Evolutionary conservation across 768 basidiomycete species (phyloP), one percentile per base, ranked within the genome.

Genomic region (Mycena polygramma): DNA sequence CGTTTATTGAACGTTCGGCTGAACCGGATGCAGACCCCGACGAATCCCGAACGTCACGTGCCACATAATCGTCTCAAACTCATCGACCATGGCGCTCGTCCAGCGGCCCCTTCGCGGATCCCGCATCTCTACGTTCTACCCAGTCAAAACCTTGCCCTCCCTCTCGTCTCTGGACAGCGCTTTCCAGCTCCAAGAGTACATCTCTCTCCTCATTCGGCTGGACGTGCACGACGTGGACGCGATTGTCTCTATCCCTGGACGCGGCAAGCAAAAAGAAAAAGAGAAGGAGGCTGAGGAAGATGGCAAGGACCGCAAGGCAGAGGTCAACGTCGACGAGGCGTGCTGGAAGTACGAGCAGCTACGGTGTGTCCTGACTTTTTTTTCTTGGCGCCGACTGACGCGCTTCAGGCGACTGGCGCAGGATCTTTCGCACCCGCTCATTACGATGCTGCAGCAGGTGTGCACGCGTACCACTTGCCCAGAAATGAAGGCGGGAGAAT

Each of bases 401-500:
- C 52, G 49, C 4, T 13, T 11, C 62, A 96, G 95, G 75, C 94
- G 95, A 24, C 88, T 97, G 14, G 94, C 94, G 8, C 93, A 94
- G 79, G 95, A 97, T 79, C 85, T 97, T 39, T 91, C 93, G 0
- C 91, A 95, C 75, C 94, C 95, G 7, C 85, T 96, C 49, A 93
- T 97, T 54, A 94, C 92, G 2, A 91, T 90, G 77, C 82, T 96
- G 48, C 95, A 96, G 77, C 90, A 92, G 74, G 94, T 95, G 78
- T 99, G 97, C 78, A 94, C 92, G 15, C 89, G 94, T 46, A 81
- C 87, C 43, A 89, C 92, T 13, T 99, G 97, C 84, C 95, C 96
- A 1, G 92, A 97, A 81, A 99, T 99, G 97, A 97, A 97, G 80
- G 96, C 97, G n/a, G 95, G 94, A 64, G 95, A 98, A 84, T 98